A percentile compares a stretch with the other conserved stretches of the same genome.
These are phyloP conservation scores for Erodium maritimum DNA, from an alignment of 345 rosid genomes.

Conservation along the genomic window DNA sequence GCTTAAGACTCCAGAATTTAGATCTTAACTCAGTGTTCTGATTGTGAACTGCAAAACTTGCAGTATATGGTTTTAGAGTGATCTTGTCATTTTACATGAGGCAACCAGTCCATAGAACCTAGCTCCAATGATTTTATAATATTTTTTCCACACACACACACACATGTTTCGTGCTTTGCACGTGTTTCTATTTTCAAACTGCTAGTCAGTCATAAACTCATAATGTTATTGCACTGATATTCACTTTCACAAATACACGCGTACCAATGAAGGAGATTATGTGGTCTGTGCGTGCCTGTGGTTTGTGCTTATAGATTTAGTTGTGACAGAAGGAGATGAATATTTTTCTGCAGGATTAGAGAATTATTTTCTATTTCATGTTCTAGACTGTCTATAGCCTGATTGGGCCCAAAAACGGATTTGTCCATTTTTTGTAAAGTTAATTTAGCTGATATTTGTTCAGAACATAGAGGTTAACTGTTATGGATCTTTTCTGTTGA, in stretches of 20 bases:
- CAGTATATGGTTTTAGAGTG: not conserved
- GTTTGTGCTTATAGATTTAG: no score
- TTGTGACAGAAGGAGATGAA: not conserved
- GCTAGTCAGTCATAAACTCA: no score
- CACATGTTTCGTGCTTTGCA: not conserved
- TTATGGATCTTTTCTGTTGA: not conserved
- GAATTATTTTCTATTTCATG: not conserved
- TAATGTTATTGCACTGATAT: not conserved
- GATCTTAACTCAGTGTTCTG: not conserved
- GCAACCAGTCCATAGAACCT: not conserved
- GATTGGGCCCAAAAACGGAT: not conserved
- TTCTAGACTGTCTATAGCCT: not conserved
- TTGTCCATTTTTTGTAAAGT: no score
- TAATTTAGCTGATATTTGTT: not conserved
- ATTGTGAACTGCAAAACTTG: not conserved
- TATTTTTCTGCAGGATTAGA: not conserved
- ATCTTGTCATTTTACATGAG: not conserved
- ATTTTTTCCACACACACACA: not conserved
- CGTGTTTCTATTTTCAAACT: not conserved
- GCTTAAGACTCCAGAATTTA: not conserved
- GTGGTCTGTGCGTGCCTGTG: not conserved
- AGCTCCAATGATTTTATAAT: not conserved
- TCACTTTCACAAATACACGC: not conserved
- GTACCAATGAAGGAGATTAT: not conserved
- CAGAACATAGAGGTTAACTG: not conserved